Evolutionary conservation across 2,329 filamentous ascomycete species (phyloP), one percentile per base, ranked within the genome.

Genomic region (Rosellinia necatrix): DNA sequence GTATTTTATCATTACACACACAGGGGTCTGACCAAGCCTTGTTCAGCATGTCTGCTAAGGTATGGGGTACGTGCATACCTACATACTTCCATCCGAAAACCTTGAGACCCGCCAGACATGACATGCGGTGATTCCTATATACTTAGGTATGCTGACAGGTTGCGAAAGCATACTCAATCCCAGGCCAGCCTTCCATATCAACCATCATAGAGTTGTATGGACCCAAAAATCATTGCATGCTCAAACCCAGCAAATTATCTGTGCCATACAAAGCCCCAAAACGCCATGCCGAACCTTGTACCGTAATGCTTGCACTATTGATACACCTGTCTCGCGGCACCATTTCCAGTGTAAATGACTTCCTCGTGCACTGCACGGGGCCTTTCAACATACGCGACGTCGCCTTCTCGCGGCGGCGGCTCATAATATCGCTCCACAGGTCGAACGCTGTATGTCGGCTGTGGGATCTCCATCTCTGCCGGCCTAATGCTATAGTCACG

Each of bases 381-480:
- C 41, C 71, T 72, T 59, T 80, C 78, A 49, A 79, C 71, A 49
- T 77, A 81, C 3, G 75, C 68, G 37, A 78, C 68, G 32, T 78
- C 78, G 42, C 75, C 74, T 17, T 72, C 72, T 32, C 66, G 66
- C 4, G 66, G 62, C 29, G 66, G 69, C 29, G 73, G 71, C 25
- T 75, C 75, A 59, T 79, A 79, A 53, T 77, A 79, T 47, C 71
- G 71, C 52, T 80, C 78, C 41, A 70, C 49, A 6, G 53, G 76
- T 35, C 74, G 74, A 48, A 72, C 70, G 61, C 75, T 76, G 58
- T 76, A 81, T 30, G 74, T 69, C 24, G 71, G 69, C 41, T 73
- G 71, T 13, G 70, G 56, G 59, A 72, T 47, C 51, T 71, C 61
- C 66, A 66, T 61, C 47, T 73, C 71, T 8, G 60, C 56, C 13